These are phyloP conservation scores for Phytophthora uliginosa DNA, from an alignment of 352 stramenopile genomes.

Conservation along the genomic window DNA sequence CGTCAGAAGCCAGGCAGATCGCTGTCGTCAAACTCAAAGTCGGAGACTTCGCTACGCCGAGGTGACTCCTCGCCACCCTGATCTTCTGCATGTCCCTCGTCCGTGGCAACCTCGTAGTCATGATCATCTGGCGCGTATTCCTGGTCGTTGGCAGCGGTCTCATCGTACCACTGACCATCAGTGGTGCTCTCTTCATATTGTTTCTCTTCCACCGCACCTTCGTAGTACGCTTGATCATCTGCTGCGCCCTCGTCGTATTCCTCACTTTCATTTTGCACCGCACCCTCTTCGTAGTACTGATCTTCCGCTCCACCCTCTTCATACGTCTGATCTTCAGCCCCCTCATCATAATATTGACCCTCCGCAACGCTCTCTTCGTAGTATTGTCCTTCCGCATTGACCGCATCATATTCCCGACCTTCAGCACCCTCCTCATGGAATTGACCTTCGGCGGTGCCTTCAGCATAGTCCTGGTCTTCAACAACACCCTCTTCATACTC, in stretches of 20 bases:
- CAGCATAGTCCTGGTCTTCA: constrained; percentile 22
- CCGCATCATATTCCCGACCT: constrained; percentile 22
- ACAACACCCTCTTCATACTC: constrained; percentile 18
- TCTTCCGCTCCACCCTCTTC: not conserved
- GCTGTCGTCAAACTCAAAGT: constrained; percentile 71
- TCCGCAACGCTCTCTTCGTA: constrained; percentile 4
- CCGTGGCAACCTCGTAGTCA: constrained; percentile 6
- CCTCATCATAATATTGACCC: not conserved
- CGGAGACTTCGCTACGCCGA: constrained; percentile 46
- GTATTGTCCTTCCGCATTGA: constrained; percentile 6
- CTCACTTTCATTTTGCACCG: constrained; percentile 4
- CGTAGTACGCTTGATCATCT: constrained; percentile 25
- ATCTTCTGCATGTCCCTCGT: constrained; percentile 17
- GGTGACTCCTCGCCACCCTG: constrained; percentile 22
- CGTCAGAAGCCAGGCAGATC: constrained; percentile 64
- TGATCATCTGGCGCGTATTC: constrained; percentile 22
- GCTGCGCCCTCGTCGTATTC: constrained; percentile 19
- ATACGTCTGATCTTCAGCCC: not conserved
- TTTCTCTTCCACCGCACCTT: constrained; percentile 7
- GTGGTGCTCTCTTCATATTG: constrained; percentile 1
- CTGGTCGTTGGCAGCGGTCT: constrained; percentile 6
- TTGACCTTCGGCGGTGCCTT: constrained; percentile 5
- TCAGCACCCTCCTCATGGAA: constrained; percentile 26
- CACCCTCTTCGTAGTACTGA: constrained; percentile 5
- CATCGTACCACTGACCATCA: constrained; percentile 6